Evolutionary conservation across 345 rosid genomes (phyloP).

Genomic region (Hevea brasiliensis): DNA sequence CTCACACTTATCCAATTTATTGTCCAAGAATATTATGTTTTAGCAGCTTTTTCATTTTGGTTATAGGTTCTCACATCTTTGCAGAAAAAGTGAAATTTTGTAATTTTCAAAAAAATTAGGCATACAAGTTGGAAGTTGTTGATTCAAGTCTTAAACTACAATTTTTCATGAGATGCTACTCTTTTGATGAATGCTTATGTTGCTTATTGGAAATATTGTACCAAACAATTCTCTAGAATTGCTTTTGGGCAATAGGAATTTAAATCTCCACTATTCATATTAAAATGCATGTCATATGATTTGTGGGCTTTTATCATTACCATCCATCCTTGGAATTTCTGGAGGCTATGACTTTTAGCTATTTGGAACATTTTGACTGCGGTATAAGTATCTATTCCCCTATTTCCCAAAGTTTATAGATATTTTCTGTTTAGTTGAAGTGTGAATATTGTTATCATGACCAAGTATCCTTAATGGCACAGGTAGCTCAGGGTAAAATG

Average conservation of each 20-base stretch:
- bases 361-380: too few species aligned
- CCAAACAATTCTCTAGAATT: not conserved
- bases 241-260: not conserved
- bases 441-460: not conserved
- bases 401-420: too few species aligned
- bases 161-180: not conserved
- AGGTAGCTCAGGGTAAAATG: not conserved
- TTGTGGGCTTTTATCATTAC: not conserved
- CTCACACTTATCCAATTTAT: not conserved
- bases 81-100: not conserved
- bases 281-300: not conserved
- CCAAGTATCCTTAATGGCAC: not conserved
- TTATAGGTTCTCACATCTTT: not conserved
- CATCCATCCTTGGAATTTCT: conserved; percentile 2
- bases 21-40: not conserved
- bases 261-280: not conserved
- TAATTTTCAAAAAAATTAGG: not conserved
- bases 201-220: not conserved
- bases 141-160: not conserved
- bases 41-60: not conserved
- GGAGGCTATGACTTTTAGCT: not conserved
- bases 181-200: not conserved
- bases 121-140: not conserved
- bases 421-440: too few species aligned
- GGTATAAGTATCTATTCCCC: too few species aligned